Percentiles rank a stretch among this genome's conserved stretches.
phyloP scores from a whole-genome alignment of 768 basidiomycete genomes.

The Pleurotus tuoliensis region DNA sequence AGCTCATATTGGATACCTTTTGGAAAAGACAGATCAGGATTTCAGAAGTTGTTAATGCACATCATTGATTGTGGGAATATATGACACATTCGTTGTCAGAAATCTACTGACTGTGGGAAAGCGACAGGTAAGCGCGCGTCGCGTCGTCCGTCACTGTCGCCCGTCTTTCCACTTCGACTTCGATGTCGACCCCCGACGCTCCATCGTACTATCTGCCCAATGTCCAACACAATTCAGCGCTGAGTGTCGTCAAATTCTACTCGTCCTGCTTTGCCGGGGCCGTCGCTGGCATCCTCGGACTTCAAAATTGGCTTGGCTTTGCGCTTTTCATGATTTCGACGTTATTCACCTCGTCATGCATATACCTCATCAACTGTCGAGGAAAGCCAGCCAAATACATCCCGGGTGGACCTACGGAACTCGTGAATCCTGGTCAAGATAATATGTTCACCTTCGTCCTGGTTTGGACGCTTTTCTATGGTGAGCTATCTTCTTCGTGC shows the following conservation, averaged over 20 bases:
- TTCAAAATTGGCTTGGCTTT: constrained; percentile 84
- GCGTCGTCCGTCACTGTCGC: neutral
- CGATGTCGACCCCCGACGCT: constrained; percentile 47
- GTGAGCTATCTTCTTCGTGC: constrained; percentile 37
- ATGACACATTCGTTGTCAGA: neutral
- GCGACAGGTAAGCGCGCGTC: neutral
- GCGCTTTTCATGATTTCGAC: constrained; percentile 69
- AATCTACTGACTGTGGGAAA: constrained; percentile 7
- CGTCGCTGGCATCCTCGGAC: constrained; percentile 83
- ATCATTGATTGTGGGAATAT: constrained; percentile 7
- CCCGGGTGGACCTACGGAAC: constrained; percentile 57
- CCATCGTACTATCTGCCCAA: constrained; percentile 66
- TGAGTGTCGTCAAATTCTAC: constrained; percentile 72
- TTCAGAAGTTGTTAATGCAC: constrained; percentile 9
- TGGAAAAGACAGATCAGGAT: neutral
- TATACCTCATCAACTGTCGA: constrained; percentile 69
- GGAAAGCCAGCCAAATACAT: constrained; percentile 61
- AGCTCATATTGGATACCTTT: constrained; percentile 4
- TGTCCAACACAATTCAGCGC: constrained; percentile 55
- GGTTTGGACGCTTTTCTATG: constrained; percentile 92
- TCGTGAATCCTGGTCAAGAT: constrained; percentile 85
- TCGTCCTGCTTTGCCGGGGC: constrained; percentile 85
- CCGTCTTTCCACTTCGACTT: constrained; percentile 8
- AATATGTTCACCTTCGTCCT: constrained; percentile 88
- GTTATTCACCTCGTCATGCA: constrained; percentile 59